Evolutionary conservation across 2,329 filamentous ascomycete genomes (phyloP), one percentile per base, ranked within the genome.

Genomic region (Diplodia intermedia): DNA sequence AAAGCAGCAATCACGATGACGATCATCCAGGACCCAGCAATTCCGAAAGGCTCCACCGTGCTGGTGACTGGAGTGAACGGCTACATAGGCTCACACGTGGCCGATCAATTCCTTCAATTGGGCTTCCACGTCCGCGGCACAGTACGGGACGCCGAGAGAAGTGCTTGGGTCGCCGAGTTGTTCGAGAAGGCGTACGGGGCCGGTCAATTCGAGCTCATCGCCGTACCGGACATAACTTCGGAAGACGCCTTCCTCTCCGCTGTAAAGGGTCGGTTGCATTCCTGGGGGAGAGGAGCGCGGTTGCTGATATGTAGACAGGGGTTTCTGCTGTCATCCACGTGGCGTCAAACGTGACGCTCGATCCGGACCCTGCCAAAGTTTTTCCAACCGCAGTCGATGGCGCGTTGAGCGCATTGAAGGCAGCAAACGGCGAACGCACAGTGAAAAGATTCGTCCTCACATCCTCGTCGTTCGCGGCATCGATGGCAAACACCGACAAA

Each of bases 381-480:
- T 81, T 86, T 18, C 76, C 79, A 0, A 75, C 75, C 0, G 80
- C 78, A 0, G 72, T 82, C 3, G 69, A 72, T 0, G 79, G 79
- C 4, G 75, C 76, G 0, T 71, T 75, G 4, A 79, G 79, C 49
- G 76, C 82, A 3, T 75, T 86, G 1, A 73, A 77, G 1, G 78
- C 83, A 1, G 81, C 82, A 0, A 72, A 76, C 1, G 79, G 78
- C 40, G 77, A 81, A 15, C 72, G 80, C 0, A 78, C 75, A 0
- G 72, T 86, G 23, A 82, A 80, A 66, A 74, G 81, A 5, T 77
- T 84, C 29, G 81, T 84, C 18, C 78, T 77, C 68, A 84, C 82
- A 1, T 83, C 80, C 0, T 82, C 80, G 0, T 82, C 79, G 8
- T 70, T 74, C 20, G 78, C 81, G 11, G 75, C 76, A 23, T 73